Base-by-base conservation (phyloP, 257 asterid species). In the Cordia subcordata region DNA sequence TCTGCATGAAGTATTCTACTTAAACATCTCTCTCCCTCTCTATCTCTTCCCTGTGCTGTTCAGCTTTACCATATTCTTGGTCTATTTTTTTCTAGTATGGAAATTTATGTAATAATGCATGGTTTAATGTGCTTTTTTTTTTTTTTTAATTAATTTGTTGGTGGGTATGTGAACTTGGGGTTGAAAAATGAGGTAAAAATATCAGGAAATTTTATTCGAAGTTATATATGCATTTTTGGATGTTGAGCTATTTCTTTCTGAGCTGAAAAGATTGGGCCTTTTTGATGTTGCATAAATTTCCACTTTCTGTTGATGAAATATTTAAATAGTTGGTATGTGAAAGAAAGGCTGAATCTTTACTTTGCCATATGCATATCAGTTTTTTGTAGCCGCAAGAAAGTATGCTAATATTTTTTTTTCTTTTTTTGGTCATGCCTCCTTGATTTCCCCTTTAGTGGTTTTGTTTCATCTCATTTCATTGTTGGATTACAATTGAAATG, bases 221-320 rank as follows among this genome's bases (percentile, higher is more conserved):
- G 33, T 61, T 61, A n/a, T n/a, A n/a, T n/a, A 44, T 50, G 51
- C 18, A 32, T 49, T 19, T 35, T 22, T 33, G n/a, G n/a, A n/a
- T n/a, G n/a, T n/a, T n/a, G 20, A 35, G 58, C 20, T 61, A 4
- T 11, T 61, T 49, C 2, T 61, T 42, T 42, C 6, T 42, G 47
- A 42, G 47, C 47, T 42, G 17, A 15, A 15, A 23, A 18, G 33
- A 23, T 21, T 53, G 38, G 57, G 11, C 57, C 5, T 53, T 53
- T 53, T 53, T 53, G 57, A 11, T 52, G 56, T 23, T 52, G 21
- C n/a, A 1, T 49, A 9, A 9, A 53, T 19, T 53, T 53, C 8
- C 18, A 19, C 16, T 53, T 53, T 53, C 4, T 53, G 57, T 53
- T 53, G 57, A 32, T 19, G 15, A 53, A 32, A 6, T 15, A 20